A percentile compares a stretch with the other conserved stretches of the same genome.
Conservation (phyloP, 2,329 filamentous ascomycete genomes). For the Aspergillus latus region DNA sequence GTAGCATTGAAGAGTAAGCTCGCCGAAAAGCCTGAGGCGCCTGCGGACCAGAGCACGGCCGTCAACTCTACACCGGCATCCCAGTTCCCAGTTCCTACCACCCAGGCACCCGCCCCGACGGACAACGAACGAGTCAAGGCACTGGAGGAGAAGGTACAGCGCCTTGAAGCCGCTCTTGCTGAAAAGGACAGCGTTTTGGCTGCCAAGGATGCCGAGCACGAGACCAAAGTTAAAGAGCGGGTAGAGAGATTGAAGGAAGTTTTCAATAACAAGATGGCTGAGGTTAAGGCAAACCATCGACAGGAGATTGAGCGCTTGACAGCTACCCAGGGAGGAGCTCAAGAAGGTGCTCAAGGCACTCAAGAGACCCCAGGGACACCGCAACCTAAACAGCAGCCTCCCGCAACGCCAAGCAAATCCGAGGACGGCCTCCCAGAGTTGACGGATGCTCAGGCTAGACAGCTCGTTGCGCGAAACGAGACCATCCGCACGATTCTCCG, state of each 20-base stretch:
- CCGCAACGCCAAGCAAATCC: slow-evolving; percentile 32
- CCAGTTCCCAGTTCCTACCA: slow-evolving; percentile 31
- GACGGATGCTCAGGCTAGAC: slow-evolving; percentile 51
- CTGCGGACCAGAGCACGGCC: slow-evolving; percentile 51
- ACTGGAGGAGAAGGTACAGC: slow-evolving; percentile 61
- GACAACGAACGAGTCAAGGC: slow-evolving; percentile 60
- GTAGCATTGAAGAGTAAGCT: slow-evolving; percentile 51
- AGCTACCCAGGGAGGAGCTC: slow-evolving; percentile 36
- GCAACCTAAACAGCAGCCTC: slow-evolving; percentile 23
- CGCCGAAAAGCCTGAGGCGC: slow-evolving; percentile 42
- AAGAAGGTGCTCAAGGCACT: slow-evolving; percentile 17
- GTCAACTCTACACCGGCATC: slow-evolving; percentile 34
- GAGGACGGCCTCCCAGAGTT: slow-evolving; percentile 43
- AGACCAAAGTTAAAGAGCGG: slow-evolving; percentile 49
- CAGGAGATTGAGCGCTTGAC: slow-evolving; percentile 52
- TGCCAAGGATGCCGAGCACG: slow-evolving; percentile 52
- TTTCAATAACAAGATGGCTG: slow-evolving; percentile 67
- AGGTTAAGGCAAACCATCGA: slow-evolving; percentile 52
- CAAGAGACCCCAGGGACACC: slow-evolving; percentile 25
- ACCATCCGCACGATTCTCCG: slow-evolving; percentile 51
- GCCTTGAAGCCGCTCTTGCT: slow-evolving; percentile 52
- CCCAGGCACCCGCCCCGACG: slow-evolving; percentile 24
- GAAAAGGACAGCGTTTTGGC: slow-evolving; percentile 49
- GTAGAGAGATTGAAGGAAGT: slow-evolving; percentile 64
- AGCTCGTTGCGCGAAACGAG: slow-evolving; percentile 52